Evolutionary conservation across 768 basidiomycete genomes (phyloP), one percentile per base, ranked within the genome.

Genomic region (Holtermannia corniformis): DNA sequence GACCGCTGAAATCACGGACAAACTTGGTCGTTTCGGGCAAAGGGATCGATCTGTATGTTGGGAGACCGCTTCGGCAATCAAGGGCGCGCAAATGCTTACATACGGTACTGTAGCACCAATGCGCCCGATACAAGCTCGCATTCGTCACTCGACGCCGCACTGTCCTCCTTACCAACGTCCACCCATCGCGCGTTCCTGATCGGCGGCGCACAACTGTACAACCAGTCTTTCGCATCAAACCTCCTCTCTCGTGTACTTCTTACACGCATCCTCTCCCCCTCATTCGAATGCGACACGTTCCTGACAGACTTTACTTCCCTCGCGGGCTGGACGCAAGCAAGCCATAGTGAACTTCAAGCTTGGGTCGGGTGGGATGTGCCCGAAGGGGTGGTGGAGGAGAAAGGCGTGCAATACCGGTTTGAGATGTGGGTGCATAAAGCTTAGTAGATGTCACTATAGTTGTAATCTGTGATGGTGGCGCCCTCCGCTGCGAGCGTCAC

Each of bases 171-270:
- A 7, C 47, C 43, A 13, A 40, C 28, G 41, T 58, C 49, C n/a
- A 65, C 81, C 41, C 73, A 86, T 63, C 79, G 82, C 51, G 72
- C 75, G 24, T 97, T 96, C 75, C 75, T 96, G 60, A 95, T 95
- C 26, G 95, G 95, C 26, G 95, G 95, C n/a, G 82, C 87, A 5
- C 80, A 83, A 26, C 73, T 97, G 23, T 95, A 95, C 77, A 73
- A 76, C 28, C 81, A 84, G 54, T 76, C 82, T 12, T 78, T 95
- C 28, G 59, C 61, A 5, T 57, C 70, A 4, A 64, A 68, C 41
- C 73, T 78, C 53, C 85, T 86, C 37, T 81, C 91, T 68, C 83
- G 89, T 37, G 77, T 97, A 61, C 80, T 99, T 56, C 78, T 99
- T 51, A 97, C 95, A 5, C 82, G 90, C 4, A 78, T 97, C 55